Evolutionary conservation across 208 protist genomes (phyloP), one percentile per base, ranked within the genome.

Genomic region (Tritrichomonas foetus): DNA sequence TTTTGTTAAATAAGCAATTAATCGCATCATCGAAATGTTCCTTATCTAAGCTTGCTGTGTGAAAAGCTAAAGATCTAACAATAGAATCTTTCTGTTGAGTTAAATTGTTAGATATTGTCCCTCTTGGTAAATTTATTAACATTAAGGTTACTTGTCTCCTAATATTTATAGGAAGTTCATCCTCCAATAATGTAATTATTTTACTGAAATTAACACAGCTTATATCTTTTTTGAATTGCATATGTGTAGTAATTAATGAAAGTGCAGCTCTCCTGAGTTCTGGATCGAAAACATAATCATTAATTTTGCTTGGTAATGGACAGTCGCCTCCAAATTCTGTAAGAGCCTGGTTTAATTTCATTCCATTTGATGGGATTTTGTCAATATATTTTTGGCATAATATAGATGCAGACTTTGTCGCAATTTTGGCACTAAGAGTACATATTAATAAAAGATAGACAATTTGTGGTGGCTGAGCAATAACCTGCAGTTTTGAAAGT

Each of bases 291-390:
- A 89, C 57, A 57, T 89, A 89, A 39, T 89, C 78, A 57, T 57
- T 57, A n/a, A 89, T 89, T 20, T 89, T 89, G 14, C n/a, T 20
- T 39, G 78, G 78, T 27, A 89, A 20, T 22, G 53, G 0, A 55
- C 44, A 44, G 33, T 89, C 47, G 39, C 78, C 78, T 16, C 78
- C 78, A 36, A 89, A 89, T 50, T 89, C 78, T 39, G n/a, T 89
- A 3, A 53, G 14, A 33, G 44, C 78, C 39, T 89, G 78, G 33
- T 44, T 47, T 22, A 89, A 36, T 57, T 89, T 89, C 47, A 89
- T 9, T 39, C 47, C 78, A 27, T 47, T n/a, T 9, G 33, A 20
- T 39, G 78, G 78, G 14, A 9, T 33, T n/a, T 89, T 20, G 22
- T 44, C 41, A 57, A 89, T 5, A n/a, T 53, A 50, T 89, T 89